phyloP scores from a whole-genome alignment of 805 yeast genomes.

The Myxozyma melibiosi region DNA sequence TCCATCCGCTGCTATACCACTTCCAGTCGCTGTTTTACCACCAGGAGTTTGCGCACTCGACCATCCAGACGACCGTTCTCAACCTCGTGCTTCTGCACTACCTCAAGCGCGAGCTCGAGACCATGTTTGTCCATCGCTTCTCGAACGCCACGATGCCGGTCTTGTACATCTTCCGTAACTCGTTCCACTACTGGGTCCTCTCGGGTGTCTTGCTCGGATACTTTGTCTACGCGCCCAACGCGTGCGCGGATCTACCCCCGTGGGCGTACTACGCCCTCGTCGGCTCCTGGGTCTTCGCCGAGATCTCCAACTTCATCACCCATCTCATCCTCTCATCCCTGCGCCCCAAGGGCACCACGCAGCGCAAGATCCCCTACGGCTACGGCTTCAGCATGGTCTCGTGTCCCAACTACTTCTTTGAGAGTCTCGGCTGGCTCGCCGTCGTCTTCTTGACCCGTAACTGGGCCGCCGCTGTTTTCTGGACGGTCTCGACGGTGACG shows the following conservation, averaged over 20 bases:
- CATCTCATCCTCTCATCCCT: conserved; percentile 65
- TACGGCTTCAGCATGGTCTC: conserved; percentile 79
- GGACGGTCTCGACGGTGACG: conserved; percentile 71
- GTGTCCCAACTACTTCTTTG: conserved; percentile 93
- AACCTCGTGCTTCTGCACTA: conserved; percentile 70
- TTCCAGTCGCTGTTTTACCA: conserved; percentile 46
- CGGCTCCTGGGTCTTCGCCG: conserved; percentile 49
- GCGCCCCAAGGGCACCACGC: conserved; percentile 39
- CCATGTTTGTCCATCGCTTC: conserved; percentile 79
- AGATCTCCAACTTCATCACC: conserved; percentile 69
- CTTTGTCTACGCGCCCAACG: conserved; percentile 51
- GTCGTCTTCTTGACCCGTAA: conserved; percentile 72
- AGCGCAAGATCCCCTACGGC: conserved; percentile 75
- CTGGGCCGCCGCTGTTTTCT: conserved; percentile 61
- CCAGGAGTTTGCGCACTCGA: conserved; percentile 45
- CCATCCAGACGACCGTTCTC: conserved; percentile 56
- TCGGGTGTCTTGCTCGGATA: conserved; percentile 65
- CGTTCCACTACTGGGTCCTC: conserved; percentile 91
- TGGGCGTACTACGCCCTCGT: conserved; percentile 6
- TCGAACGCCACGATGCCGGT: conserved; percentile 92
- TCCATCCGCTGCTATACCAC: conserved; percentile 71
- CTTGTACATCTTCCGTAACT: conserved; percentile 82
- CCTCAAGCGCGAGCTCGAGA: conserved; percentile 85
- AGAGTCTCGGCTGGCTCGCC: conserved; percentile 71
- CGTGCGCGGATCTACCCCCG: conserved; percentile 6